These are phyloP conservation scores for Colletotrichum incanum DNA, from an alignment of 2,329 filamentous ascomycete species.

Conservation along the genomic window DNA sequence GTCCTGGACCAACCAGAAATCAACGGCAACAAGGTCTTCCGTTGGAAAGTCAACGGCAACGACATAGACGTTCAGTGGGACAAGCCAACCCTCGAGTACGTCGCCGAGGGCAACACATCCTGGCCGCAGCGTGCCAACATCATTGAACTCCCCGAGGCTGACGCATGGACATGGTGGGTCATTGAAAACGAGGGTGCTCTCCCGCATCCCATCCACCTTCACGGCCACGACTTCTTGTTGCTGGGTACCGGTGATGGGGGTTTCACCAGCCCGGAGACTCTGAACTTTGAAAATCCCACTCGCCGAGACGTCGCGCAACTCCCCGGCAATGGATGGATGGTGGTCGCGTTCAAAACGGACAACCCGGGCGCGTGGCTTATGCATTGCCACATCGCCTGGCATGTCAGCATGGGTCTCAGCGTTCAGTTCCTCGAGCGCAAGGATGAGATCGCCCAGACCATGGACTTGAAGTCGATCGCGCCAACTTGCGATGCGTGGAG, in stretches of 20 bases:
- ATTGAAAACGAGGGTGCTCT: constrained; percentile 49
- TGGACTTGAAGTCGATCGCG: constrained; percentile 40
- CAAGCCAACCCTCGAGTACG: constrained; percentile 54
- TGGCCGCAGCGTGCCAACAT: constrained; percentile 45
- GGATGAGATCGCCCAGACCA: constrained; percentile 39
- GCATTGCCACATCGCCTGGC: constrained; percentile 67
- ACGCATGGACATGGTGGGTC: constrained; percentile 53
- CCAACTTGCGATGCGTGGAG: constrained; percentile 44
- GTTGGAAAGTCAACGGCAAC: constrained; percentile 53
- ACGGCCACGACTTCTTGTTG: constrained; percentile 59
- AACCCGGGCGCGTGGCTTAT: constrained; percentile 66
- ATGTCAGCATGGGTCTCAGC: constrained; percentile 63
- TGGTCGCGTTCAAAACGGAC: constrained; percentile 64
- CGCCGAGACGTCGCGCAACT: constrained; percentile 64
- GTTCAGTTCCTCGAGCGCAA: constrained; percentile 65
- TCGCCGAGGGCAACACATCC: constrained; percentile 43
- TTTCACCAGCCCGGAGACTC: constrained; percentile 43
- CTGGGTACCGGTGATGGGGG: constrained; percentile 46
- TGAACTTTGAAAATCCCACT: constrained; percentile 59
- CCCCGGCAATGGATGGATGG: constrained; percentile 59
- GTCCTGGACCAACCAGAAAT: constrained; percentile 43
- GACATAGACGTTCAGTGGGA: constrained; percentile 57
- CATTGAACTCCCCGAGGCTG: constrained; percentile 42
- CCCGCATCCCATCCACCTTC: constrained; percentile 65
- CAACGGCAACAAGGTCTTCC: constrained; percentile 41